Conservation (phyloP, 768 basidiomycete genomes). For the Nevesoporus exiguus region DNA sequence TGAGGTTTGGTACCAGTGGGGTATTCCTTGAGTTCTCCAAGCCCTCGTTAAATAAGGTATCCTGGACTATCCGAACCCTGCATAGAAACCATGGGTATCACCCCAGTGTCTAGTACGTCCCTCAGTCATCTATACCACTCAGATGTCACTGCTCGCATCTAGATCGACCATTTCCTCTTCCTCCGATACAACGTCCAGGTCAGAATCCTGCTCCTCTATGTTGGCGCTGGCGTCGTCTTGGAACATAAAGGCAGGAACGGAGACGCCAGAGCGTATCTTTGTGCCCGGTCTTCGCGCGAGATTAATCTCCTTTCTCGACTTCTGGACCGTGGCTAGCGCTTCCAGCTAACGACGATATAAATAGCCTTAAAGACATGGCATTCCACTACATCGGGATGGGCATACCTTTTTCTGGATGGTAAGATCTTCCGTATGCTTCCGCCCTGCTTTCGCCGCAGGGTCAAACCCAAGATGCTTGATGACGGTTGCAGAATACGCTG, state of each 20-base stretch:
- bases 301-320: slow-evolving; percentile 47
- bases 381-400: neutral
- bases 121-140: neutral
- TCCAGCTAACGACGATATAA: slow-evolving; percentile 42
- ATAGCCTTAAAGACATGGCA: neutral
- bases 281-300: slow-evolving; percentile 65
- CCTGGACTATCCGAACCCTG: too few species aligned
- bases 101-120: neutral
- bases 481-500: slow-evolving; percentile 59
- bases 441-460: slow-evolving; percentile 58
- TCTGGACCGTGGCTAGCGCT: slow-evolving; percentile 50
- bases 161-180: slow-evolving; percentile 21
- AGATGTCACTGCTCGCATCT: slow-evolving; percentile 21
- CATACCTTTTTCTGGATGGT: slow-evolving; percentile 58
- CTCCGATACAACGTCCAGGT: slow-evolving; percentile 6
- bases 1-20: too few species aligned
- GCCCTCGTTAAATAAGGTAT: too few species aligned
- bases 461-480: slow-evolving; percentile 80
- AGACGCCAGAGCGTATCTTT: slow-evolving; percentile 60
- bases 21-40: too few species aligned
- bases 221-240: neutral
- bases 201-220: slow-evolving; percentile 11
- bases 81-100: neutral
- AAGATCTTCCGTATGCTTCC: slow-evolving; percentile 37
- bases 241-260: slow-evolving; percentile 34